These are phyloP conservation scores for Claviceps capensis DNA, from an alignment of 2,329 filamentous ascomycete species.

Conservation along the genomic window DNA sequence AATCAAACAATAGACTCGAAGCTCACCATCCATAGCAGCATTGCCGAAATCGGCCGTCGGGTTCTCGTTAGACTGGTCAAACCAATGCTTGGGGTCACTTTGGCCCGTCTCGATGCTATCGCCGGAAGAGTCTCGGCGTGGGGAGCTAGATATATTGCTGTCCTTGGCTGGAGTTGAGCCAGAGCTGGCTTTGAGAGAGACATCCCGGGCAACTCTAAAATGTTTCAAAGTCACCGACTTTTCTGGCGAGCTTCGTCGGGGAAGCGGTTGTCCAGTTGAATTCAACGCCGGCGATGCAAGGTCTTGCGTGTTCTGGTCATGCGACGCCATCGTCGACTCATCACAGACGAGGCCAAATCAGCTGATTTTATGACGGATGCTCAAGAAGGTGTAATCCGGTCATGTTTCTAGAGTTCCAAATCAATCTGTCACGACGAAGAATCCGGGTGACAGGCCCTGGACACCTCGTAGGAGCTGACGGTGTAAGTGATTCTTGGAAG, in stretches of 20 bases:
- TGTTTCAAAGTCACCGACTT: slow-evolving; percentile 34
- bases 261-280: slow-evolving; percentile 26
- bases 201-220: slow-evolving; percentile 32
- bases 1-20: neutral
- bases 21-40: slow-evolving; percentile 33
- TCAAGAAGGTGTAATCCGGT: neutral
- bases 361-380: neutral
- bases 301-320: slow-evolving; percentile 11
- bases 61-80: slow-evolving; percentile 39
- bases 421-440: neutral
- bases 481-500: neutral
- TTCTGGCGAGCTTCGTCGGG: slow-evolving; percentile 29
- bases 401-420: neutral
- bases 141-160: slow-evolving; percentile 10
- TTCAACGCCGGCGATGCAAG: slow-evolving; percentile 14
- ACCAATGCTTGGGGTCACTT: slow-evolving; percentile 41
- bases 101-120: slow-evolving; percentile 34
- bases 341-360: neutral
- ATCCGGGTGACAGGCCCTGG: neutral
- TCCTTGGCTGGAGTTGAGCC: slow-evolving; percentile 12
- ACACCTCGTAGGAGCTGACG: neutral
- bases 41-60: slow-evolving; percentile 28
- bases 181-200: slow-evolving; percentile 16
- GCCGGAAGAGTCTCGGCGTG: slow-evolving; percentile 30
- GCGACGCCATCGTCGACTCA: slow-evolving; percentile 17